Evolutionary conservation across 202 grass and related monocot species (phyloP).

Genomic region (Eragrostis tef): DNA sequence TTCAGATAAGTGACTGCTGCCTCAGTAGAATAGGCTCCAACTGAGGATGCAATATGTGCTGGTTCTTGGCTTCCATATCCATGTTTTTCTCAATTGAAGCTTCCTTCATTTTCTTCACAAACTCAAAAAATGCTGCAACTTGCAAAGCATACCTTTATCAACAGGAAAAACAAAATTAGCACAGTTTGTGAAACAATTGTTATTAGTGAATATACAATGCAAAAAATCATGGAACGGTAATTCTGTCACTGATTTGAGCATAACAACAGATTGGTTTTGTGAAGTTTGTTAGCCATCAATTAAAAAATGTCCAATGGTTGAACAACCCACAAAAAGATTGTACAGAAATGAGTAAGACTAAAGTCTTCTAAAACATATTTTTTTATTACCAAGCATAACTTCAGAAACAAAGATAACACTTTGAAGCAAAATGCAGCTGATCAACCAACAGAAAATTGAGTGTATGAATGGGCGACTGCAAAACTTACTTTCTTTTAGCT

Average conservation of each 20-base stretch:
- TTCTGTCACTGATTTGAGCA: not conserved
- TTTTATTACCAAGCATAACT: slow-evolving; percentile 1
- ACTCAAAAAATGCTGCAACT: slow-evolving; percentile 57
- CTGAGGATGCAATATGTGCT: slow-evolving; percentile 52
- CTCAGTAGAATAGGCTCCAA: slow-evolving; percentile 21
- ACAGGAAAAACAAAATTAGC: not conserved
- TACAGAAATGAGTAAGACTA: not conserved
- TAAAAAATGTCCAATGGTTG: not conserved
- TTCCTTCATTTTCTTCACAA: slow-evolving; percentile 65
- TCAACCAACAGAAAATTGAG: not conserved
- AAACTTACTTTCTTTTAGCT: slow-evolving; percentile 58
- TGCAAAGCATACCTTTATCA: slow-evolving; percentile 50
- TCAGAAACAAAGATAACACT: not conserved
- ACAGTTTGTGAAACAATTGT: not conserved
- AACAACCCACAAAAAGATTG: slow-evolving; percentile 1
- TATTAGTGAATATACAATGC: not conserved
- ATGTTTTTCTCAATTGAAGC: slow-evolving; percentile 15
- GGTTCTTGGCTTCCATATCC: slow-evolving; percentile 15
- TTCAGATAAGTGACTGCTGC: slow-evolving; percentile 40
- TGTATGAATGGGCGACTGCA: not conserved
- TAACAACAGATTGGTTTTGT: not conserved
- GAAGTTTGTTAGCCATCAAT: not conserved
- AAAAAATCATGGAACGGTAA: not conserved
- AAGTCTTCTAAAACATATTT: not conserved
- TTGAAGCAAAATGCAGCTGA: not conserved